Conservation (phyloP, 169 alveolate genomes). For the Plasmodium gallinaceum region DNA sequence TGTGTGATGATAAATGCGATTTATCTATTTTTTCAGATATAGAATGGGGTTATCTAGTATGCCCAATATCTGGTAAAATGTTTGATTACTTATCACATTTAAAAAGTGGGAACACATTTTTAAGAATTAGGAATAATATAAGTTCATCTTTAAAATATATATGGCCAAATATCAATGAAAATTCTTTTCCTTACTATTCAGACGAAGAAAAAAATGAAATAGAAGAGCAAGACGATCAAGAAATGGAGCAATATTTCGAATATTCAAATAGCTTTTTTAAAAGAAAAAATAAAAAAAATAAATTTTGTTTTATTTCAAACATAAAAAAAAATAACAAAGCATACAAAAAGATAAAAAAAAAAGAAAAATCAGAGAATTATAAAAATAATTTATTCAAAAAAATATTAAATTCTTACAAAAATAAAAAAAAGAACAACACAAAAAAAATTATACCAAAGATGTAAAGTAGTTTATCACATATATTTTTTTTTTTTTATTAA, state of each 20-base stretch:
- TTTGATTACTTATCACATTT: slow-evolving; percentile 14
- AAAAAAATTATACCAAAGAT: neutral
- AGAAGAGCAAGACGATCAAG: neutral
- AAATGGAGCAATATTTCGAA: neutral
- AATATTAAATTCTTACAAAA: slow-evolving; percentile 9
- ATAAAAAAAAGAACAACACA: neutral
- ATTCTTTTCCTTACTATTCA: neutral
- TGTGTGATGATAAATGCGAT: slow-evolving; percentile 41
- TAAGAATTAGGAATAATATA: neutral
- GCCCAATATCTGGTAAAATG: slow-evolving; percentile 31
- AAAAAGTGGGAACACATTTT: neutral
- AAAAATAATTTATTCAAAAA: slow-evolving; percentile 20
- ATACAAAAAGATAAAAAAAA: neutral
- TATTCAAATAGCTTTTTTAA: neutral
- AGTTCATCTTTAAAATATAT: neutral
- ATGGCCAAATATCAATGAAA: neutral
- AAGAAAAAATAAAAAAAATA: neutral
- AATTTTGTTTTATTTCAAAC: neutral
- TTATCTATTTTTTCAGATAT: slow-evolving; percentile 14
- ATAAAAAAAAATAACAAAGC: neutral
- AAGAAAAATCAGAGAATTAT: neutral
- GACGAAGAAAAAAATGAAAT: neutral
- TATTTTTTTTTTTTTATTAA: too few relatives aligned
- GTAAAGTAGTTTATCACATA: neutral
- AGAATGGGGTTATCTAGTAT: slow-evolving; percentile 29